phyloP scores from a whole-genome alignment of 2,329 filamentous ascomycete species.

The Rhynchosporium agropyri region DNA sequence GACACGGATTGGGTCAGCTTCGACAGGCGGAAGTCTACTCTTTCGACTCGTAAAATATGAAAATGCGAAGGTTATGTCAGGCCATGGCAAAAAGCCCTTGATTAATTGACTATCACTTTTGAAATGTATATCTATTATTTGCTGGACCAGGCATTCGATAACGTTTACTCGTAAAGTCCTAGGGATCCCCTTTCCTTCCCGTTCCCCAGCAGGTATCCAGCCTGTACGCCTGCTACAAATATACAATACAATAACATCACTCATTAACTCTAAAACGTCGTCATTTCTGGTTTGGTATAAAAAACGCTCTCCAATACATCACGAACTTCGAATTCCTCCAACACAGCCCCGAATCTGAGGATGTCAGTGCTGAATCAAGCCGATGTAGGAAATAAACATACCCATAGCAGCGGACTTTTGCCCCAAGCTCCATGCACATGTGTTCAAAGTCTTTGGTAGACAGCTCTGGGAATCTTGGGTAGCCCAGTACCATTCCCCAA shows the following conservation, averaged over 20 bases:
- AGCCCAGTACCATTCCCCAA: constrained; percentile 77
- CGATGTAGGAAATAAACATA: constrained; percentile 51
- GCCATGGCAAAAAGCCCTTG: too few relatives aligned
- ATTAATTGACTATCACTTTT: too few relatives aligned
- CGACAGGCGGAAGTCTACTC: too few relatives aligned
- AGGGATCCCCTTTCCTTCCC: not conserved
- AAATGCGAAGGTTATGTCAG: too few relatives aligned
- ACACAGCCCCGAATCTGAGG: constrained; percentile 65
- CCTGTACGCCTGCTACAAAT: constrained; percentile 3
- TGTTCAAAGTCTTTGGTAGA: constrained; percentile 68
- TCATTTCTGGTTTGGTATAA: constrained; percentile 33
- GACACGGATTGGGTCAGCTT: too few relatives aligned
- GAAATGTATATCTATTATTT: too few relatives aligned
- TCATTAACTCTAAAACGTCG: constrained; percentile 23
- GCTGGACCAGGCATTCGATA: not conserved
- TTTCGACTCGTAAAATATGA: too few relatives aligned
- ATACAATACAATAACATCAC: not conserved
- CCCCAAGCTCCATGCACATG: constrained; percentile 72
- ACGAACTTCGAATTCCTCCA: constrained; percentile 66
- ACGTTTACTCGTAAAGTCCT: constrained; percentile 8
- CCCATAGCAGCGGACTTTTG: constrained; percentile 92
- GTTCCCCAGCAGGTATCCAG: not conserved
- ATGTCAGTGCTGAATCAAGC: constrained; percentile 28
- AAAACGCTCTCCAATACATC: constrained; percentile 42
- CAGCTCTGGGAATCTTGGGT: constrained; percentile 70